Conservation (phyloP, 2,329 filamentous ascomycete species). For the Penicillium rolfsii region DNA sequence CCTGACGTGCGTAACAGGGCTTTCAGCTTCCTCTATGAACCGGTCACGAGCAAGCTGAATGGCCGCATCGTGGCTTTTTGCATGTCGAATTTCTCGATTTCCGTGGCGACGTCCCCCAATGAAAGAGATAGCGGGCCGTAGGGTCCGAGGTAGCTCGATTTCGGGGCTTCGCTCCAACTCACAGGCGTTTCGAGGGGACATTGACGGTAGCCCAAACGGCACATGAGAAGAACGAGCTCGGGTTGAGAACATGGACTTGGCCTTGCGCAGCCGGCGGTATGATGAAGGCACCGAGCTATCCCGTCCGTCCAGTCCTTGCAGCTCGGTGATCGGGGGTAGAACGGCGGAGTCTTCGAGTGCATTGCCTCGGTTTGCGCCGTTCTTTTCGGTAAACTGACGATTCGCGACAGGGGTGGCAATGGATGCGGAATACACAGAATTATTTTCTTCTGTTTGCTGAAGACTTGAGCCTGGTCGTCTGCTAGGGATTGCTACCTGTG, state of each 20-base stretch:
- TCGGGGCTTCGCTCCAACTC: conserved; percentile 25
- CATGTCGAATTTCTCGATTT: conserved; percentile 25
- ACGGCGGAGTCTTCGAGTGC: conserved; percentile 21
- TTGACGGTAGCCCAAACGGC: conserved; percentile 19
- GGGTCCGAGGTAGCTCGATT: conserved; percentile 28
- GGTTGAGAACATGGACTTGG: conserved; percentile 54
- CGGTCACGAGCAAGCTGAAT: conserved; percentile 48
- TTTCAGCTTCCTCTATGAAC: conserved; percentile 36
- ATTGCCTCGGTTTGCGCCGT: conserved; percentile 4
- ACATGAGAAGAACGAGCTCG: conserved; percentile 36
- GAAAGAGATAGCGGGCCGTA: conserved; percentile 50
- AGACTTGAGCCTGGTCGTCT: conserved; percentile 27
- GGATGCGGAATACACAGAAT: conserved; percentile 6
- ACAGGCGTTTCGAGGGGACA: conserved; percentile 13
- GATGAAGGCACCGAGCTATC: conserved; percentile 50
- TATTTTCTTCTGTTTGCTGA: conserved; percentile 18
- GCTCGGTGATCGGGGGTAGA: conserved; percentile 37
- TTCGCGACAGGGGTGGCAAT: conserved; percentile 4
- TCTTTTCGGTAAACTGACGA: conserved; percentile 8
- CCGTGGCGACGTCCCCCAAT: conserved; percentile 33
- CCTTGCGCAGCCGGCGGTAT: conserved; percentile 51
- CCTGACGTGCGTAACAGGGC: conserved; percentile 23
- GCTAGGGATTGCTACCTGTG: conserved; percentile 31
- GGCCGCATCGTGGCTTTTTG: conserved; percentile 43
- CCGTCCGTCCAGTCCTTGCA: conserved; percentile 39